A percentile compares a stretch with the other conserved stretches of the same genome.
Conservation (phyloP, 225 moss, liverwort and hornwort genomes). For the Lunularia cruciata region DNA sequence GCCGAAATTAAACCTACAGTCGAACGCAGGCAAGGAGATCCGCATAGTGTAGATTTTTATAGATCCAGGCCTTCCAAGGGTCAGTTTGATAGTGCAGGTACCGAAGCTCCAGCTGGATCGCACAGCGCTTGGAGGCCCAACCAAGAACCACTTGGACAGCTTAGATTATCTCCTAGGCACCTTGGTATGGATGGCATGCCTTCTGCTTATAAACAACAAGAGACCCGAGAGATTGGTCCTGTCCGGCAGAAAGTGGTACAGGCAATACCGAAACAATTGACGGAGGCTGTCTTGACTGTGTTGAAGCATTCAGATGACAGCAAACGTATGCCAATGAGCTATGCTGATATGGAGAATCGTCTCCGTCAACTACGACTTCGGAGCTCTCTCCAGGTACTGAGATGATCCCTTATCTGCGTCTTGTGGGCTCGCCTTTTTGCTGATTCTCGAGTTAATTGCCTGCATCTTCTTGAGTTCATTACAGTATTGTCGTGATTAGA, state of each 20-base stretch:
- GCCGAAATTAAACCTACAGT: slow-evolving; percentile 9
- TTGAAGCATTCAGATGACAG: slow-evolving; percentile 40
- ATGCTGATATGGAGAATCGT: slow-evolving; percentile 45
- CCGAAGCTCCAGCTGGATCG: neutral
- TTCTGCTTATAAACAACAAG: slow-evolving; percentile 25
- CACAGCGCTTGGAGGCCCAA: slow-evolving; percentile 16
- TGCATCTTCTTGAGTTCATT: too few relatives aligned
- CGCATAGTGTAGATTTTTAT: slow-evolving; percentile 20
- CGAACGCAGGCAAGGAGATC: slow-evolving; percentile 26
- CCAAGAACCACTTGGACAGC: slow-evolving; percentile 25
- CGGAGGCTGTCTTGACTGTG: slow-evolving; percentile 46
- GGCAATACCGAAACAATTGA: slow-evolving; percentile 46
- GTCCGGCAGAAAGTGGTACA: slow-evolving; percentile 38
- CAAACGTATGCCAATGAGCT: slow-evolving; percentile 45
- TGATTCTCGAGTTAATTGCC: too few relatives aligned
- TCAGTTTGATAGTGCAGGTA: slow-evolving; percentile 14
- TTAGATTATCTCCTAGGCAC: slow-evolving; percentile 30
- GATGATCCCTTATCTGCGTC: too few relatives aligned
- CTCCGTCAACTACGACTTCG: slow-evolving; percentile 44
- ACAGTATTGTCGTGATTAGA: too few relatives aligned
- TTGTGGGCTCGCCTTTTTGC: too few relatives aligned
- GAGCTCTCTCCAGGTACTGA: slow-evolving; percentile 43
- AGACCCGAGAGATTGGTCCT: slow-evolving; percentile 31
- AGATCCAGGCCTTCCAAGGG: slow-evolving; percentile 15
- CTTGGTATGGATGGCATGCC: slow-evolving; percentile 36